phyloP scores from a whole-genome alignment of 2,329 filamentous ascomycete species.

The Colletotrichum truncatum region DNA sequence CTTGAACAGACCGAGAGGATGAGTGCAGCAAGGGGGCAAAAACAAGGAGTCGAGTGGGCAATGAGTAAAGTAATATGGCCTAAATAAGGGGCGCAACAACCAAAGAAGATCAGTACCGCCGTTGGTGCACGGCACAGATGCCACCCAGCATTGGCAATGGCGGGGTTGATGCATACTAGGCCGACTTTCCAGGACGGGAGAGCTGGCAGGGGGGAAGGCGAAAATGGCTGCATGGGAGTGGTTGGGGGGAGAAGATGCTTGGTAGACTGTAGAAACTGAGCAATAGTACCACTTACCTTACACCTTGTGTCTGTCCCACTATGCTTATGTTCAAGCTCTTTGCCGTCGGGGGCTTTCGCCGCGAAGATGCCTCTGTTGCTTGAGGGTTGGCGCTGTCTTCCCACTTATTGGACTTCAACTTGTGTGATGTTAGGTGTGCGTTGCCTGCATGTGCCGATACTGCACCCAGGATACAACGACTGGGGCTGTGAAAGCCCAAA shows the following conservation, averaged over 20 bases:
- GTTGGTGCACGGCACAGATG: constrained; percentile 46
- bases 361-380: background rate
- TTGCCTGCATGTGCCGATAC: background rate
- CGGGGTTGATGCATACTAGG: constrained; percentile 45
- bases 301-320: constrained; percentile 33
- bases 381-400: background rate
- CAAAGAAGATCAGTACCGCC: constrained; percentile 46
- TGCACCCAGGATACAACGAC: too few relatives aligned
- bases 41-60: constrained; percentile 35
- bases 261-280: background rate
- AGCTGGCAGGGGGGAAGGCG: constrained; percentile 40
- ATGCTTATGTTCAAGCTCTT: background rate
- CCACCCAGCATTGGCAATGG: constrained; percentile 45
- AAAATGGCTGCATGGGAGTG: constrained; percentile 33
- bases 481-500: background rate
- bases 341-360: background rate
- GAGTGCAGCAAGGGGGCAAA: constrained; percentile 46
- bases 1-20: constrained; percentile 49
- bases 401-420: background rate
- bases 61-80: constrained; percentile 47
- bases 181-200: constrained; percentile 30
- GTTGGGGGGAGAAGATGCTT: background rate
- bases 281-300: constrained; percentile 4
- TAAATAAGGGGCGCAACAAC: constrained; percentile 49
- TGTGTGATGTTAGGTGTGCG: background rate